Evolutionary conservation across 2,329 filamentous ascomycete genomes (phyloP), one percentile per base, ranked within the genome.

Genomic region (Trichoderma sp.): DNA sequence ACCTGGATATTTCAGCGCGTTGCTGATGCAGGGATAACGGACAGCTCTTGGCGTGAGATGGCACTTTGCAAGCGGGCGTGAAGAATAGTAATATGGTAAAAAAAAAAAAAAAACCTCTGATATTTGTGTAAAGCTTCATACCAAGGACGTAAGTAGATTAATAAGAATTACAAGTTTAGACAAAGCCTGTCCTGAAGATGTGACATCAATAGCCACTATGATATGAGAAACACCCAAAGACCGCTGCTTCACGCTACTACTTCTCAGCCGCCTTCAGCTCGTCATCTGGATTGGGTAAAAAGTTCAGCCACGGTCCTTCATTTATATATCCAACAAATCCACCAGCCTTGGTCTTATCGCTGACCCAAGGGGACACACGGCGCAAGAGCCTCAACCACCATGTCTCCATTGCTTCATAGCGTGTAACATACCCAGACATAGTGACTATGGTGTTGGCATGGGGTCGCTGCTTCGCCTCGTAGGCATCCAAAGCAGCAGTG

Each of bases 341-440:
- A 8, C 37, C 27, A 0, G 61, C 50, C 12, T 64, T 64, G 19
- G 17, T 56, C 35, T 64, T 64, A 15, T 64, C 61, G 13, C 61
- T 64, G 27, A 64, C n/a, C 61, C 61, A 56, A 9, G 61, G 61
- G n/a, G 61, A 64, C 8, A 64, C 25, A 8, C 19, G 27, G n/a
- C 61, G 61, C 35, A 64, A 39, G n/a, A 56, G 12, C 61, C 61
- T 56, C 50, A 64, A 32, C 61, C 61, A 64, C 61, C 61, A 64
- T 5, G 61, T 64, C 35, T 64, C 61, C 61, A 64, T 64, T 2
- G 61, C 50, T 34, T 64, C 61, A 35, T 64, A 64, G 12, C 50
- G 25, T 4, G 61, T 64, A 12, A 64, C n/a, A 19, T 64, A 64
- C 4, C 61, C 37, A 6, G 61, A 64, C 50, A 64, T 56, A 25